These are phyloP conservation scores for Buddleja alternifolia DNA, from an alignment of 257 asterid genomes.

Conservation along the genomic window DNA sequence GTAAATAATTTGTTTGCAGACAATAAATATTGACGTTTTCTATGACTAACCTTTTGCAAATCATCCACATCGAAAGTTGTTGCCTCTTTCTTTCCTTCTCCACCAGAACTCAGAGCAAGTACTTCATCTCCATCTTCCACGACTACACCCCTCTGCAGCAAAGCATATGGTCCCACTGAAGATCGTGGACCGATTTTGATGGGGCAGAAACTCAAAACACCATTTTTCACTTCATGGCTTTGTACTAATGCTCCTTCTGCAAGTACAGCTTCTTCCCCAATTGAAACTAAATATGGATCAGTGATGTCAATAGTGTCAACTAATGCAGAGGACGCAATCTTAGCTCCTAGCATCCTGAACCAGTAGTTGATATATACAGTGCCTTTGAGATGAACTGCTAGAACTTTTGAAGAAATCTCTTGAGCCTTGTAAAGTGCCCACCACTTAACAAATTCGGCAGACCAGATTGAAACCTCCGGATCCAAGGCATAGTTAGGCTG, in stretches of 20 bases:
- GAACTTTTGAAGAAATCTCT: slow-evolving; percentile 63
- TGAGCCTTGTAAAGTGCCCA: slow-evolving; percentile 76
- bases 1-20: not conserved
- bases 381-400: slow-evolving; percentile 72
- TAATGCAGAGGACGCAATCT: slow-evolving; percentile 53
- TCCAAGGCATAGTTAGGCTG: slow-evolving; percentile 55
- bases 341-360: slow-evolving; percentile 70
- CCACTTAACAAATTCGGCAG: slow-evolving; percentile 67
- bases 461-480: slow-evolving; percentile 64
- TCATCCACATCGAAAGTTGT: slow-evolving; percentile 19
- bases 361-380: slow-evolving; percentile 70
- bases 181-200: slow-evolving; percentile 54
- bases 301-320: slow-evolving; percentile 65
- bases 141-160: slow-evolving; percentile 49
- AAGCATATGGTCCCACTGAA: slow-evolving; percentile 66
- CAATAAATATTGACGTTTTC: not conserved
- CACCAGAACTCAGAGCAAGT: slow-evolving; percentile 39
- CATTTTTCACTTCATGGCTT: slow-evolving; percentile 71
- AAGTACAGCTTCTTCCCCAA: slow-evolving; percentile 59
- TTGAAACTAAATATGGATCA: slow-evolving; percentile 65
- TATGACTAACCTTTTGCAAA: slow-evolving; percentile 42
- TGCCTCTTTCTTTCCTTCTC: slow-evolving; percentile 24
- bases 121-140: slow-evolving; percentile 57
- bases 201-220: slow-evolving; percentile 48
- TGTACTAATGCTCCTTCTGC: slow-evolving; percentile 73